These are phyloP conservation scores for Bothriochloa decipiens DNA, from an alignment of 176 grass and related monocot species.

Conservation along the genomic window DNA sequence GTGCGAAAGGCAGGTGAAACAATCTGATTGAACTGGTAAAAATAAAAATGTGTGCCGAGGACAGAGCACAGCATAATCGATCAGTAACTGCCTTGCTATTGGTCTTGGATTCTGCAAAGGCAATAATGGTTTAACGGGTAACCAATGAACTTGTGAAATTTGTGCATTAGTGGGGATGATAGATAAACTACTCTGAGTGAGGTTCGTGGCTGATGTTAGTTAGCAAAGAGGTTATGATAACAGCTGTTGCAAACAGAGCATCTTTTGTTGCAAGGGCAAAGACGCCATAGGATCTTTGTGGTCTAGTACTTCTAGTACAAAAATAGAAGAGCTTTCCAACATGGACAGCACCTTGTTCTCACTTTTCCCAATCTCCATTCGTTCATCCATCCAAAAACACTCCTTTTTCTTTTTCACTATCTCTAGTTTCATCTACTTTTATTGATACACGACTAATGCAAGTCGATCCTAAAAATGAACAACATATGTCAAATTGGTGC, in stretches of 20 bases:
- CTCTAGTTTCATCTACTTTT: not conserved
- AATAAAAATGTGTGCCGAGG: not conserved
- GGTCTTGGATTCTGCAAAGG: not conserved
- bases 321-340: not conserved
- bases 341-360: slow-evolving; percentile 1
- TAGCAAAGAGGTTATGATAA: not conserved
- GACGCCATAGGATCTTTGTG: no score
- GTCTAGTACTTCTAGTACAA: not conserved
- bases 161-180: not conserved
- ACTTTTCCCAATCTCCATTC: not conserved
- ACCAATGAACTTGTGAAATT: not conserved
- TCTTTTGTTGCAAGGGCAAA: not conserved
- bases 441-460: not conserved
- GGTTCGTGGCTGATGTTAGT: not conserved
- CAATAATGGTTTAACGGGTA: not conserved
- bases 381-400: not conserved
- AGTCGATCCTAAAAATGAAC: not conserved
- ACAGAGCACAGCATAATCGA: not conserved
- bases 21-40: not conserved
- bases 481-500: not conserved
- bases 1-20: slow-evolving; percentile 2
- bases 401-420: not conserved
- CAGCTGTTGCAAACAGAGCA: no score
- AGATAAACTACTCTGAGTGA: not conserved
- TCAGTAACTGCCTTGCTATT: not conserved